A percentile compares a stretch with the other conserved stretches of the same genome.
Evolutionary conservation across 225 moss, liverwort and hornwort species (phyloP).

Genomic region (Bryum argenteum): DNA sequence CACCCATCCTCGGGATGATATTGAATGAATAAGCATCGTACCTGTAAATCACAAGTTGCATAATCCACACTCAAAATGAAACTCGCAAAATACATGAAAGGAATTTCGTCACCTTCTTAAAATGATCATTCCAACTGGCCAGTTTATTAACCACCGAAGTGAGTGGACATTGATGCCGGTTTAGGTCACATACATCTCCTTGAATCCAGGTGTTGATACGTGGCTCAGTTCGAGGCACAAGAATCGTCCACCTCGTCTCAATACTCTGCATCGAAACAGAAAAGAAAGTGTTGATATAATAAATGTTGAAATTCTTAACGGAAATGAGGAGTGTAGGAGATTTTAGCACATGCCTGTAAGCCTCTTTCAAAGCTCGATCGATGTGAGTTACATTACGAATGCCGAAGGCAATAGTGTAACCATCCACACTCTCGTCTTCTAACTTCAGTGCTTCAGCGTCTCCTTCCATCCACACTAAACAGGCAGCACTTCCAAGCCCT

Average conservation of each 20-base stretch:
- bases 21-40: conserved; percentile 89
- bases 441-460: conserved; percentile 85
- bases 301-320: too few species aligned
- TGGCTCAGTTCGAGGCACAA: conserved; percentile 93
- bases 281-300: too few species aligned
- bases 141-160: too few species aligned
- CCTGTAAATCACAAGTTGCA: conserved; percentile 42
- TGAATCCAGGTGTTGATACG: conserved; percentile 79
- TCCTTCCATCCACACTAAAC: conserved; percentile 93
- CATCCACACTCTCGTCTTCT: conserved; percentile 81
- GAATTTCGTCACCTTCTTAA: too few species aligned
- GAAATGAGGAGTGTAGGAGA: too few species aligned
- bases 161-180: not conserved
- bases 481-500: conserved; percentile 76
- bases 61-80: not conserved
- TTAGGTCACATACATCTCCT: conserved; percentile 65
- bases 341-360: conserved; percentile 73
- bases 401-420: conserved; percentile 94
- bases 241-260: conserved; percentile 84
- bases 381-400: conserved; percentile 97
- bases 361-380: conserved; percentile 82
- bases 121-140: too few species aligned
- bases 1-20: conserved; percentile 80
- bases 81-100: too few species aligned
- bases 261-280: conserved; percentile 68